Evolutionary conservation across 2,329 filamentous ascomycete genomes (phyloP).

Genomic region (Aureobasidium sp.): DNA sequence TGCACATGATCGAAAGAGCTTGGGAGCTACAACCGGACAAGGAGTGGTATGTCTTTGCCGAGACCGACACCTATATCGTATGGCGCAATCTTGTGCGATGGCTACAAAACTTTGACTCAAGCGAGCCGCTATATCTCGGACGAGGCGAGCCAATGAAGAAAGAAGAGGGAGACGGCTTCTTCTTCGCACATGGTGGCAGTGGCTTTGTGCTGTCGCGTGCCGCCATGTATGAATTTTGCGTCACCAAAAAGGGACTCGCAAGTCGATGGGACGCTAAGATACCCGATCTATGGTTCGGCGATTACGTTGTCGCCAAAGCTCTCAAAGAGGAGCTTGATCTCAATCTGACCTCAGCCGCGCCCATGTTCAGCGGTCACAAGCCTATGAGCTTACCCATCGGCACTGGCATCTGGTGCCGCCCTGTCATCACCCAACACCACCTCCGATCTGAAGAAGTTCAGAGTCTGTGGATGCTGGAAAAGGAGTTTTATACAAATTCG

Average conservation of each 20-base stretch:
- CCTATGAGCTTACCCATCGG: slow-evolving; percentile 25
- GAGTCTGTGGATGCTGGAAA: slow-evolving; percentile 26
- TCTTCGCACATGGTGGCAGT: slow-evolving; percentile 30
- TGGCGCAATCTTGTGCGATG: slow-evolving; percentile 49
- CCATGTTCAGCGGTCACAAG: slow-evolving; percentile 29
- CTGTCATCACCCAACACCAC: slow-evolving; percentile 31
- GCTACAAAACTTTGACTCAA: slow-evolving; percentile 50
- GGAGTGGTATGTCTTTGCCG: slow-evolving; percentile 59
- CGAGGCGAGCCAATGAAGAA: slow-evolving; percentile 22
- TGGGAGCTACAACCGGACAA: slow-evolving; percentile 49
- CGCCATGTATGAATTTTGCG: slow-evolving; percentile 25
- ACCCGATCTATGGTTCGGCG: slow-evolving; percentile 28
- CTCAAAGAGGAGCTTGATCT: slow-evolving; percentile 29
- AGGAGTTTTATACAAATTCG: slow-evolving; percentile 21
- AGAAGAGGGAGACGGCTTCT: slow-evolving; percentile 22
- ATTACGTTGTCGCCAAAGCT: slow-evolving; percentile 29
- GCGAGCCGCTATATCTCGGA: slow-evolving; percentile 49
- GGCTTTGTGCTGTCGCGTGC: slow-evolving; percentile 31
- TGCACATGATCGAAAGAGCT: slow-evolving; percentile 56
- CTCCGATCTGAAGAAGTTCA: slow-evolving; percentile 26
- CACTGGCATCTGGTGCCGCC: slow-evolving; percentile 30
- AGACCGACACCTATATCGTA: slow-evolving; percentile 54
- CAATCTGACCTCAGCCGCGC: slow-evolving; percentile 26
- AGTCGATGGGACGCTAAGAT: slow-evolving; percentile 29
- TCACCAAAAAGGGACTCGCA: slow-evolving; percentile 23